A percentile compares a stretch with the other conserved stretches of the same genome.
Conservation (phyloP, 345 rosid species). For the Microthlaspi erraticum region DNA sequence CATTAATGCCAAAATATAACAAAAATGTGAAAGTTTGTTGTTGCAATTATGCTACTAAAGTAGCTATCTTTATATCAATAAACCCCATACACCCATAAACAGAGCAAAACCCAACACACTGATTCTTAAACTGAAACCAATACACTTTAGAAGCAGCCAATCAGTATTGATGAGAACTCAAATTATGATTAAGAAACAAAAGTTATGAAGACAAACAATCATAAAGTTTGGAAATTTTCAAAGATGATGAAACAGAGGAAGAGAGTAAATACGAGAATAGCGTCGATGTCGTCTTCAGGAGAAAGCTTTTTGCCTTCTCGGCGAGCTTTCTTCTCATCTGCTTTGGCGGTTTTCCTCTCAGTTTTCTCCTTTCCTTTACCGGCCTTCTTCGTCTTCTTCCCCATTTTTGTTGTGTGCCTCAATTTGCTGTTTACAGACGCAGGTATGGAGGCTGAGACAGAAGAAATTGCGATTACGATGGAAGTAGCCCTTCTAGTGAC, state of each 20-base stretch:
- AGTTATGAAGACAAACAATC: not conserved
- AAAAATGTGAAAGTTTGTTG: not conserved
- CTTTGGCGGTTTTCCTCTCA: constrained; percentile 79
- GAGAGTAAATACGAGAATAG: constrained; percentile 67
- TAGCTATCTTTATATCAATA: not conserved
- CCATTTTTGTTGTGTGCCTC: constrained; percentile 44
- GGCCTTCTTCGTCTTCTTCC: constrained; percentile 90
- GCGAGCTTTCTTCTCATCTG: constrained; percentile 88
- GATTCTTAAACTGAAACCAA: not conserved
- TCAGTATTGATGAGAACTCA: constrained; percentile 3
- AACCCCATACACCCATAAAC: not conserved
- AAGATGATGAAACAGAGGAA: not conserved
- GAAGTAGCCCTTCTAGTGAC: constrained; percentile 14
- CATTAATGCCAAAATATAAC: not conserved
- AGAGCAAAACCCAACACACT: not conserved
- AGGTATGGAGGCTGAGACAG: constrained; percentile 33
- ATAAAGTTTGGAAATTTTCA: not conserved
- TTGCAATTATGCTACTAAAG: not conserved
- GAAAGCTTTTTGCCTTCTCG: constrained; percentile 82
- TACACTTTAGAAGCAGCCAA: not conserved
- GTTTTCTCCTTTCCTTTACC: constrained; percentile 97
- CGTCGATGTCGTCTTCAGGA: constrained; percentile 95
- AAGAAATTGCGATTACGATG: constrained; percentile 2
- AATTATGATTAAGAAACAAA: constrained; percentile 18
- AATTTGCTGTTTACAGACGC: not conserved